Conservation (phyloP, 495 filamentous ascomycete species). For the Pseudomonodictys pantanalensis region DNA sequence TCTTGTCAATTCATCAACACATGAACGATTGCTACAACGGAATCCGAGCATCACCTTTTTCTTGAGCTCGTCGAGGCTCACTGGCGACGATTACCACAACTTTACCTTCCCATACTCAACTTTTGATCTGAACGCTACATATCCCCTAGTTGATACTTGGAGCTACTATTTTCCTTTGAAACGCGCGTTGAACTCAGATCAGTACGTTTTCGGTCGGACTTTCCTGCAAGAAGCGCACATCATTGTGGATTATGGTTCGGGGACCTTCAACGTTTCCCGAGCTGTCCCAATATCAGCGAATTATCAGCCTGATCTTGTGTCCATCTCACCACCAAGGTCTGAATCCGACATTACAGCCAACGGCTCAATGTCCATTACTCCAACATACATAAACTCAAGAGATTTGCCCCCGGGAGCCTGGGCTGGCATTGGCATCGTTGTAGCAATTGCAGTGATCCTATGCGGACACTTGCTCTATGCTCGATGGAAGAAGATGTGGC, state of each 20-base stretch:
- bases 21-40: constrained; percentile 38
- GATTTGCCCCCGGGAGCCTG: too few species aligned
- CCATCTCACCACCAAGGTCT: too few species aligned
- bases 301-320: too few species aligned
- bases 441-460: too few species aligned
- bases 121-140: constrained; percentile 25
- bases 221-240: constrained; percentile 38
- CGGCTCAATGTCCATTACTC: too few species aligned
- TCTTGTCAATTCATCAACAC: constrained; percentile 46
- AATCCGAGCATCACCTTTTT: constrained; percentile 28
- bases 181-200: constrained; percentile 31
- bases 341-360: too few species aligned
- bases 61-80: constrained; percentile 47
- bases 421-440: too few species aligned
- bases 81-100: constrained; percentile 4
- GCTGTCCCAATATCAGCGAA: too few species aligned
- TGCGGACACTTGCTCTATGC: too few species aligned
- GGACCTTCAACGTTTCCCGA: constrained; percentile 42
- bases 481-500: too few species aligned
- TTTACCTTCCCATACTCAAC: constrained; percentile 31
- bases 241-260: constrained; percentile 33
- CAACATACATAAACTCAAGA: too few species aligned
- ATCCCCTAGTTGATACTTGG: not conserved
- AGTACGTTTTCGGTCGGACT: constrained; percentile 37
- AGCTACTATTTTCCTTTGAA: constrained; percentile 23